These are phyloP conservation scores for Leishmania lainsoni DNA, from an alignment of 208 protist species.

Conservation along the genomic window DNA sequence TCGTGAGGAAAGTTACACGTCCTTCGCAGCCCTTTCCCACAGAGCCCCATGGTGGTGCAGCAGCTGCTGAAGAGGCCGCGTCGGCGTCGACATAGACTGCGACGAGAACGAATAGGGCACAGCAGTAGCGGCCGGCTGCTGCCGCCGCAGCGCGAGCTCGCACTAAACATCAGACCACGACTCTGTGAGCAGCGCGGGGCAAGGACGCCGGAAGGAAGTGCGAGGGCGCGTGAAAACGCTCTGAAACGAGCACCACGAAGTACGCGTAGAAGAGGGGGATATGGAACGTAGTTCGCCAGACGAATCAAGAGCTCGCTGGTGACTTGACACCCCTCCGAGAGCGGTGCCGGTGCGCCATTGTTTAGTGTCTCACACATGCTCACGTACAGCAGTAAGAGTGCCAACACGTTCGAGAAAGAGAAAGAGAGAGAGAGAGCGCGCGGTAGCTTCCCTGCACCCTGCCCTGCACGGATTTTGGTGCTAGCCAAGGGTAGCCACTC, in stretches of 20 bases:
- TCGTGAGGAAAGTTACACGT: neutral
- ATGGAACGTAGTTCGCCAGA: constrained; percentile 10
- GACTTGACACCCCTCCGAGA: neutral
- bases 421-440: constrained; percentile 16
- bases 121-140: neutral
- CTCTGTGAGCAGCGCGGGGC: constrained; percentile 19
- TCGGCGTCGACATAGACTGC: neutral
- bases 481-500: neutral
- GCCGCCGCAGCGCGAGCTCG: constrained; percentile 8
- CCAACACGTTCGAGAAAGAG: neutral
- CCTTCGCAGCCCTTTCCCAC: neutral
- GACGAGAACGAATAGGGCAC: neutral
- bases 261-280: constrained; percentile 5
- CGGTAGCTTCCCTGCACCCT: neutral
- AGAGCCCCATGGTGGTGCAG: neutral
- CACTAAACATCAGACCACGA: constrained; percentile 28
- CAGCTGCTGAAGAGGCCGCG: neutral
- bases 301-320: constrained; percentile 2
- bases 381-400: constrained; percentile 15
- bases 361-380: neutral
- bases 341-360: neutral
- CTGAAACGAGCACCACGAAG: constrained; percentile 5
- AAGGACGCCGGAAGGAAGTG: constrained; percentile 11
- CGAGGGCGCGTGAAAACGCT: constrained; percentile 13
- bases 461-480: neutral